Base-by-base conservation (phyloP, 306 rosid species). In the Spatholobus suberectus region DNA sequence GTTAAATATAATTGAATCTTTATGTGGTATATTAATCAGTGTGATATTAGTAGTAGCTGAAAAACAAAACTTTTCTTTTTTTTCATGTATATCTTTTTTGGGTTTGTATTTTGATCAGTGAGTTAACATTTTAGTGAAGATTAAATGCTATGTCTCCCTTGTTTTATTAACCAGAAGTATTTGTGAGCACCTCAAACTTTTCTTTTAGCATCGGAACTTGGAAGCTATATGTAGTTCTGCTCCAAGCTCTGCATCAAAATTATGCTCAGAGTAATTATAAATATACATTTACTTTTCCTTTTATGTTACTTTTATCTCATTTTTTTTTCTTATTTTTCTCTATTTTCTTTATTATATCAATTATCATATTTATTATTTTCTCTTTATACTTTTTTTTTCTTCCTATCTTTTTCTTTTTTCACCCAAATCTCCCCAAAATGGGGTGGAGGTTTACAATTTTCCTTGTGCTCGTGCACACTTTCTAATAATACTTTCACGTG, bases 1-100 rank as follows among this genome's bases (percentile, higher is more conserved):
- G 49, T 63, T 73, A 21, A 41, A 44, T 66, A 74, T 70, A 62
- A 66, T 57, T 54, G 76, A 62, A 54, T 76, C 46, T 37, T 61
- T 71, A 20, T 73, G 10, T 52, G 58, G 59, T 77, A 77, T 5
- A 46, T 63, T 72, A 58, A 79, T 55, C 59, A 24, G 75, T 73
- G 84, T 70, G 83, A 82, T 47, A 49, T 57, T 21, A 34, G 81
- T 23, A 71, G 66, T 58, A 13, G 52, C 51, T 68, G 70, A 8
- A 51, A 34, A 8, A 23, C 35, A 9, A 15, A 15, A 17, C 1
- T 26, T 35, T 15, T 15, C 8, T 32, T 69, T 15, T 12, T 32
- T 69, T 69, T 69, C 73, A 21, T 67, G 70, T 65, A 24, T 47
- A 59, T 27, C 7, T 7, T 44, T 40, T 37, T 62, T 65, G 23